Conservation (phyloP, 2,329 filamentous ascomycete species). For the Fusarium pilosicola region DNA sequence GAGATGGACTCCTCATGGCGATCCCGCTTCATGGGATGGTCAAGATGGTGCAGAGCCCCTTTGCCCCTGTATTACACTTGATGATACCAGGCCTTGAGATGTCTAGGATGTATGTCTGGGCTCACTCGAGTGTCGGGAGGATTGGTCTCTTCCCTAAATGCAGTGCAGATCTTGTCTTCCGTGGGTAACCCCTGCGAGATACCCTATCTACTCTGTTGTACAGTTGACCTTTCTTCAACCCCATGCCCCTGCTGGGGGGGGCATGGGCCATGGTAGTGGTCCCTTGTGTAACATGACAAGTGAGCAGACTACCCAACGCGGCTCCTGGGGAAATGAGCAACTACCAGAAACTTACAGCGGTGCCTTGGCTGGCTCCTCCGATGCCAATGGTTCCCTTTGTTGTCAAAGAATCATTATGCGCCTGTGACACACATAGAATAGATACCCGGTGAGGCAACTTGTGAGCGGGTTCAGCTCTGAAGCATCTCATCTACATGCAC, state of each 20-base stretch:
- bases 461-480: neutral
- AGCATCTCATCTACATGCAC: neutral
- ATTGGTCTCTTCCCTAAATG: neutral
- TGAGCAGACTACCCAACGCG: neutral
- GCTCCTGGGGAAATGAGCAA: conserved; percentile 3
- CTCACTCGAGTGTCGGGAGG: neutral
- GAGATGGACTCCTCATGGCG: neutral
- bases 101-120: neutral
- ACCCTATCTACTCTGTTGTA: neutral
- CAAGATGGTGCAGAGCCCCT: neutral
- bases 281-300: conserved; percentile 18
- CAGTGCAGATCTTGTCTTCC: conserved; percentile 5
- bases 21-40: neutral
- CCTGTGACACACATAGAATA: neutral
- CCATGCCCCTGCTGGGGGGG: neutral
- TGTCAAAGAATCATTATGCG: neutral
- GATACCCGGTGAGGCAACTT: neutral
- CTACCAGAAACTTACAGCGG: neutral
- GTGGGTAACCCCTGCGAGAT: neutral
- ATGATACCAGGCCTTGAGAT: neutral
- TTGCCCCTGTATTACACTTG: neutral
- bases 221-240: neutral
- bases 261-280: neutral
- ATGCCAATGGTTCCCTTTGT: neutral
- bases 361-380: neutral